phyloP scores from a whole-genome alignment of 2,329 filamentous ascomycete species.

The Fusarium illudens region DNA sequence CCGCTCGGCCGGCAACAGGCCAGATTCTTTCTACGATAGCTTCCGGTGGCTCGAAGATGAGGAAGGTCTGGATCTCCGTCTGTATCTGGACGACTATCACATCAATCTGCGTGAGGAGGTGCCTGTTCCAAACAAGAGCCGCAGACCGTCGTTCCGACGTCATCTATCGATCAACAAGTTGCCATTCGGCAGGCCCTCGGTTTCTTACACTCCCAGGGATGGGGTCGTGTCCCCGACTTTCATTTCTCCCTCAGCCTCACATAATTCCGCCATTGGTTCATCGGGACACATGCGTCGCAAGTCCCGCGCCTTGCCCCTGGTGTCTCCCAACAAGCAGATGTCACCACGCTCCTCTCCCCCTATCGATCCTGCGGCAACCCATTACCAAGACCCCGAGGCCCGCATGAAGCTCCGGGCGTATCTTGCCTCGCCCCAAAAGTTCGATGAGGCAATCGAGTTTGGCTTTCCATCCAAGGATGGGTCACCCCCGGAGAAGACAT shows the following conservation, averaged over 20 bases:
- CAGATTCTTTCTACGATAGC: conserved; percentile 69
- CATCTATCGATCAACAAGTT: conserved; percentile 76
- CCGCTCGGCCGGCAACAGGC: conserved; percentile 43
- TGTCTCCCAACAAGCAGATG: conserved; percentile 56
- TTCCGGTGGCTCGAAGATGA: conserved; percentile 80
- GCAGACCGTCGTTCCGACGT: conserved; percentile 71
- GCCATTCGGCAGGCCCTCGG: conserved; percentile 65
- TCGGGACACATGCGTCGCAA: conserved; percentile 56
- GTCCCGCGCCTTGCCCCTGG: conserved; percentile 65
- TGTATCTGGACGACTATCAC: conserved; percentile 76
- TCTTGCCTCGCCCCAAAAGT: conserved; percentile 89
- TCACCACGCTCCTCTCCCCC: conserved; percentile 35
- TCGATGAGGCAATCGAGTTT: conserved; percentile 94
- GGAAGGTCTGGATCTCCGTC: conserved; percentile 71
- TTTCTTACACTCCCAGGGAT: conserved; percentile 59
- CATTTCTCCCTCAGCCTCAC: conserved; percentile 32
- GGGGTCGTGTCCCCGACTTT: conserved; percentile 43
- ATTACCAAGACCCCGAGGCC: conserved; percentile 91
- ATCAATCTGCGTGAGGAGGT: conserved; percentile 65
- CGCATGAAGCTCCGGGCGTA: conserved; percentile 86
- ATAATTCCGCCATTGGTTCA: conserved; percentile 33
- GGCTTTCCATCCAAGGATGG: conserved; percentile 78
- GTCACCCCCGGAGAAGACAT: conserved; percentile 44
- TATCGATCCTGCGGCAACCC: conserved; percentile 76
- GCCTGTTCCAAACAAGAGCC: conserved; percentile 53